Evolutionary conservation across 1,284 basidiomycete species (phyloP).

Genomic region (Jaminaea rosea): DNA sequence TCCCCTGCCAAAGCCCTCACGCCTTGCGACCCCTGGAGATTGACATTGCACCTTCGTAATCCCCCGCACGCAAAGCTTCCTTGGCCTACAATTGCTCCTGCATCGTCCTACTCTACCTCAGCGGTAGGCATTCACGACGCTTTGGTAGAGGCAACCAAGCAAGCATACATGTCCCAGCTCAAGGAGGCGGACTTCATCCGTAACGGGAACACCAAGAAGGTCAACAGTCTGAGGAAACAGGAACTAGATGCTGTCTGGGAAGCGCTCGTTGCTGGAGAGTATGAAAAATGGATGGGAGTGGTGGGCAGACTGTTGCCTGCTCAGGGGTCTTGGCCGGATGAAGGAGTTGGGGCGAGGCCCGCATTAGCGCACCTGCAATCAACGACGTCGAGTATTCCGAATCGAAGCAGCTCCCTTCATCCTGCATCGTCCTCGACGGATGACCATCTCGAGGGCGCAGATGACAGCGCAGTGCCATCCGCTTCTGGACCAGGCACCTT

Average conservation of each 20-base stretch:
- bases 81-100: not conserved
- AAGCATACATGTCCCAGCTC: slow-evolving; percentile 34
- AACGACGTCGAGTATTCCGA: not conserved
- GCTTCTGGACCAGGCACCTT: not conserved
- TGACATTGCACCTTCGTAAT: slow-evolving; percentile 24
- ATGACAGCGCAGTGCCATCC: not conserved
- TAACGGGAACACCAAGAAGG: slow-evolving; percentile 31
- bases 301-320: not conserved
- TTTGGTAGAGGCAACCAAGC: not conserved
- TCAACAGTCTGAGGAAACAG: slow-evolving; percentile 27
- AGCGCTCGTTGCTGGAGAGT: slow-evolving; percentile 17
- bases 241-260: slow-evolving; percentile 40
- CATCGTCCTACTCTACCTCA: not conserved
- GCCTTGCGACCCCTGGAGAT: slow-evolving; percentile 19
- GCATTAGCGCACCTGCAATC: slow-evolving; percentile 58
- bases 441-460: no score
- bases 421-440: no score
- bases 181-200: slow-evolving; percentile 42
- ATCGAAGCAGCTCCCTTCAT: no score
- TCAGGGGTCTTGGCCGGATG: slow-evolving; percentile 34
- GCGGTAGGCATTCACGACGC: not conserved
- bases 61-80: slow-evolving; percentile 24
- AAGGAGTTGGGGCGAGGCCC: slow-evolving; percentile 89
- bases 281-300: not conserved
- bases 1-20: slow-evolving; percentile 16